Percentiles rank a stretch among this genome's conserved stretches.
Evolutionary conservation across 371 early-diverging fungal genomes (phyloP).

Genomic region (Mortierella sp.): DNA sequence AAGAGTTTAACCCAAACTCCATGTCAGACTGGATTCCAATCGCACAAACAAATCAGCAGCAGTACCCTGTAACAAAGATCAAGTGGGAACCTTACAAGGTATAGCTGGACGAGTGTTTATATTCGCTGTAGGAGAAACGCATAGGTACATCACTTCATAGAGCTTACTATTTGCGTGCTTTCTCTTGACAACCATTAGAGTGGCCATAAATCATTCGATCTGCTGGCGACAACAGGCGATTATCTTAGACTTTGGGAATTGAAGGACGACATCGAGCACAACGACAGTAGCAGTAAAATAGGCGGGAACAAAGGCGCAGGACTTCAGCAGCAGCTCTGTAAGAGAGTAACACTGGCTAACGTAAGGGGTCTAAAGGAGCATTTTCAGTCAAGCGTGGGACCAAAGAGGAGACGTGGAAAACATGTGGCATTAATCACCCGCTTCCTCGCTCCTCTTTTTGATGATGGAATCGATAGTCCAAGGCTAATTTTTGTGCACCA

Average conservation of each 20-base stretch:
- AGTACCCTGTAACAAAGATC: constrained; percentile 92
- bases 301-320: constrained; percentile 52
- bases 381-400: too few relatives aligned
- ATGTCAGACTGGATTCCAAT: constrained; percentile 76
- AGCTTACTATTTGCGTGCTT: neutral
- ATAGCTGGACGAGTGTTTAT: constrained; percentile 1
- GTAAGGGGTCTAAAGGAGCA: constrained; percentile 52
- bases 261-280: constrained; percentile 62
- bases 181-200: constrained; percentile 27
- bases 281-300: constrained; percentile 56
- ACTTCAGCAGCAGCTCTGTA: constrained; percentile 58
- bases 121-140: constrained; percentile 4
- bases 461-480: constrained; percentile 45
- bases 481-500: constrained; percentile 87
- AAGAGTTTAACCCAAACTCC: constrained; percentile 49
- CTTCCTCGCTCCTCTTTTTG: neutral
- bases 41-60: constrained; percentile 80
- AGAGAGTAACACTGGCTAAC: constrained; percentile 67
- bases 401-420: too few relatives aligned
- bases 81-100: constrained; percentile 89
- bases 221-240: constrained; percentile 92
- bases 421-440: neutral
- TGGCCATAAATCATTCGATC: constrained; percentile 67
- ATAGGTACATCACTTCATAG: neutral
- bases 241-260: constrained; percentile 90